Percentiles rank a stretch among this genome's conserved stretches.
phyloP scores from a whole-genome alignment of 139 green algal species.

The Chlamydomonas sp. region DNA sequence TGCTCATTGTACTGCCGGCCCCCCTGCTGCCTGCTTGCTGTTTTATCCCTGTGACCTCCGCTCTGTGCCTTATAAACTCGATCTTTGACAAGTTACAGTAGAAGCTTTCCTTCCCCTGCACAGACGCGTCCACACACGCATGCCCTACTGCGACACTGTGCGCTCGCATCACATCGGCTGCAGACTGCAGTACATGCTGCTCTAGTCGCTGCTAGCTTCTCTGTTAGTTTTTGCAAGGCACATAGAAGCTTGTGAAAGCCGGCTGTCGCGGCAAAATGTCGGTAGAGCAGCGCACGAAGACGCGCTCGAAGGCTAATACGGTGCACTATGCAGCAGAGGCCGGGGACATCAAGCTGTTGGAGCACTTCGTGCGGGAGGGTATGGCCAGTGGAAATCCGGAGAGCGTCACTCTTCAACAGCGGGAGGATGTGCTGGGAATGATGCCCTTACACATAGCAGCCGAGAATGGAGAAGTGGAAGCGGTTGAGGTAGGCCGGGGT shows the following conservation, averaged over 20 bases:
- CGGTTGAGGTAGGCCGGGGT: conserved; percentile 38
- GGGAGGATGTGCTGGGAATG: conserved; percentile 50
- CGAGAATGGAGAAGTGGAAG: conserved; percentile 44
- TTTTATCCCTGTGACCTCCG: no score
- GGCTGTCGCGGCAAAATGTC: background rate
- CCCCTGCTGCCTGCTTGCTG: no score
- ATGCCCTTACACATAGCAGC: conserved; percentile 53
- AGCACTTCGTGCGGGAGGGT: conserved; percentile 37
- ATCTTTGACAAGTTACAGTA: no score
- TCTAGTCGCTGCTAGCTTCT: background rate
- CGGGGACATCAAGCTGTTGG: conserved; percentile 32
- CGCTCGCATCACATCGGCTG: no score
- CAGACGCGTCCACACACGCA: background rate
- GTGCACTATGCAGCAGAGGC: conserved; percentile 38
- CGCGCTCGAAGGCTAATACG: conserved; percentile 29
- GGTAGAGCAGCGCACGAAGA: conserved; percentile 26
- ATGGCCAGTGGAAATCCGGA: conserved; percentile 31
- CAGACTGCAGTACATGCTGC: no score
- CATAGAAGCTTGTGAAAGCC: no score
- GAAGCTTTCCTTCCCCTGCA: background rate
- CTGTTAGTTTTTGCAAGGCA: no score
- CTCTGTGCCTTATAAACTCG: no score
- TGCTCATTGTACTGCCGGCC: background rate
- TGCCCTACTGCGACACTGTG: no score
- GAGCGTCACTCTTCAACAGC: conserved; percentile 37